A percentile compares a stretch with the other conserved stretches of the same genome.
Evolutionary conservation across 2,329 filamentous ascomycete species (phyloP).

Genomic region (Fragosphaeria purpurea): DNA sequence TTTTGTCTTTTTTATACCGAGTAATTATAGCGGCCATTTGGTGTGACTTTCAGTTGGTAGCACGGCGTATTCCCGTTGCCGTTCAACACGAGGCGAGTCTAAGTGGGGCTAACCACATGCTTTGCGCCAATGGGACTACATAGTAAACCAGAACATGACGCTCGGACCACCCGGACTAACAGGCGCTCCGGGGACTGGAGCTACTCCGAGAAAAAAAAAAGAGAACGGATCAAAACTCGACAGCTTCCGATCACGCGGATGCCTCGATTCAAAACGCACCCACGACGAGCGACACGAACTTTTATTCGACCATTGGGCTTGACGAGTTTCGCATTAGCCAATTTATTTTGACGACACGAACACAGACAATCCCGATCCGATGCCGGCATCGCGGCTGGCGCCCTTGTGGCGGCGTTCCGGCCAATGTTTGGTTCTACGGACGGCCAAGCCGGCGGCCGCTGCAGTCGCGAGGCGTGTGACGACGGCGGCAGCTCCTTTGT

Average conservation of each 20-base stretch:
- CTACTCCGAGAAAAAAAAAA: too few species aligned
- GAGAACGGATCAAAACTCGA: neutral
- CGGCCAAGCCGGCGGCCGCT: conserved; percentile 20
- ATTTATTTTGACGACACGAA: neutral
- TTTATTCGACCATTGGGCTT: too few species aligned
- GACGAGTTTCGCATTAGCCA: too few species aligned
- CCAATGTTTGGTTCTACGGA: conserved; percentile 30
- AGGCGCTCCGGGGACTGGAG: conserved; percentile 1
- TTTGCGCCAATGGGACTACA: too few species aligned
- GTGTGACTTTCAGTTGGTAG: neutral
- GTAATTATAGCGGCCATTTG: neutral
- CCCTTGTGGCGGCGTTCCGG: conserved; percentile 30
- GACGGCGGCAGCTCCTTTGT: neutral
- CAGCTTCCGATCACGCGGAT: conserved; percentile 4
- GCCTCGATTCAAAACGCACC: too few species aligned
- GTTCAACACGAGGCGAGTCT: neutral
- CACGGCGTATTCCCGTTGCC: too few species aligned
- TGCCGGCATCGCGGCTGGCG: conserved; percentile 44
- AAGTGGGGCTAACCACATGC: neutral
- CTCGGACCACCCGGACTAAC: conserved; percentile 6
- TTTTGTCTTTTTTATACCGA: neutral
- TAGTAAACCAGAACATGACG: neutral
- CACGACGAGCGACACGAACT: too few species aligned
- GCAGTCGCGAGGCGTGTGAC: neutral
- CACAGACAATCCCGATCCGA: conserved; percentile 17